These are phyloP conservation scores for Cordia subcordata DNA, from an alignment of 257 asterid species.

Conservation along the genomic window DNA sequence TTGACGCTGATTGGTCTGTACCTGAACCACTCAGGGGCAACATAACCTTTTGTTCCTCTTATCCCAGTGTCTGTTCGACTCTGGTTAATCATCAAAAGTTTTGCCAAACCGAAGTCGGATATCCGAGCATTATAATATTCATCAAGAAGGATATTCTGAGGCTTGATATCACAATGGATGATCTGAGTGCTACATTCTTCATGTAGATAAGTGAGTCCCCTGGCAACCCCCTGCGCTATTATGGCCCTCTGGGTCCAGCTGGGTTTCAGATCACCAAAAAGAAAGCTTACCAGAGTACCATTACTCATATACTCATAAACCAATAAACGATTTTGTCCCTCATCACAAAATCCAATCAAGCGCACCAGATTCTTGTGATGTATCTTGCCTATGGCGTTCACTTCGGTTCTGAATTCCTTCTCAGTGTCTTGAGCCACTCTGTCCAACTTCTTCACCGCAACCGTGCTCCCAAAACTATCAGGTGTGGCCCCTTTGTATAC, in stretches of 20 bases:
- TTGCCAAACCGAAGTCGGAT: slow-evolving; percentile 60
- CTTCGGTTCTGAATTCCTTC: slow-evolving; percentile 58
- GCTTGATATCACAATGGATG: slow-evolving; percentile 60
- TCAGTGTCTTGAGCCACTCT: slow-evolving; percentile 40
- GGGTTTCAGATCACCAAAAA: slow-evolving; percentile 31
- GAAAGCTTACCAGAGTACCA: slow-evolving; percentile 24
- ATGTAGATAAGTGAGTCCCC: slow-evolving; percentile 44
- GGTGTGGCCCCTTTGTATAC: slow-evolving; percentile 48
- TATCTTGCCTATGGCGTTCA: slow-evolving; percentile 44
- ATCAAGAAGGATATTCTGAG: slow-evolving; percentile 56
- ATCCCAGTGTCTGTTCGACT: slow-evolving; percentile 32
- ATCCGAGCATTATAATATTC: slow-evolving; percentile 36
- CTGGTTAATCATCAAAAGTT: slow-evolving; percentile 40
- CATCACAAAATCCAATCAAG: slow-evolving; percentile 32
- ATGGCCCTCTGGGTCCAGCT: slow-evolving; percentile 49
- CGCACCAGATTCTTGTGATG: slow-evolving; percentile 64
- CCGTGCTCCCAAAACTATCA: background rate
- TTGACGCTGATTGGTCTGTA: slow-evolving; percentile 33
- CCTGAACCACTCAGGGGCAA: slow-evolving; percentile 65
- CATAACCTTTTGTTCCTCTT: slow-evolving; percentile 58
- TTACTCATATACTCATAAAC: slow-evolving; percentile 26
- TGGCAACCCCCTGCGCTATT: slow-evolving; percentile 40
- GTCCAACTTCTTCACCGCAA: slow-evolving; percentile 56
- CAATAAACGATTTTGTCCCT: slow-evolving; percentile 16
- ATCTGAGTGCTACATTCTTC: slow-evolving; percentile 49